phyloP scores from a whole-genome alignment of 179 eudicot genomes.

The Beta lomatogona region DNA sequence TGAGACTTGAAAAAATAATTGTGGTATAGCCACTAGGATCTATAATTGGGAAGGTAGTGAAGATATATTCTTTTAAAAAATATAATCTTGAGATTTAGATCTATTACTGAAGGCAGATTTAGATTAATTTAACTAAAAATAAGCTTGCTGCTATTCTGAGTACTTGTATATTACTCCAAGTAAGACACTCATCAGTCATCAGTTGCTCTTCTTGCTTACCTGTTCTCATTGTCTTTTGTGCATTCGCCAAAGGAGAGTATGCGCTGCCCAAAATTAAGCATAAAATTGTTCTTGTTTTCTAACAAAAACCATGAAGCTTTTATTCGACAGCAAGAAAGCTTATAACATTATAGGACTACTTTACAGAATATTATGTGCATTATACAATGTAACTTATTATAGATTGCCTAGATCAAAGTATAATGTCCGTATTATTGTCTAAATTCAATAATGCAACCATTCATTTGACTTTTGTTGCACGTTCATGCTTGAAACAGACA shows the following conservation, averaged over 20 bases:
- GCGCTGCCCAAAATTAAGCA: constrained; percentile 11
- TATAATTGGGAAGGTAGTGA: not conserved
- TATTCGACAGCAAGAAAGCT: constrained; percentile 23
- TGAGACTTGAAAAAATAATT: not conserved
- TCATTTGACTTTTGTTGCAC: constrained; percentile 5
- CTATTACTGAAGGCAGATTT: constrained; percentile 18
- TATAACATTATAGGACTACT: not conserved
- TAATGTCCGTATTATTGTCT: constrained; percentile 11
- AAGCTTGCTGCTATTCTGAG: not conserved
- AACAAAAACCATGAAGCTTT: constrained; percentile 2
- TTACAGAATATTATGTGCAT: not conserved
- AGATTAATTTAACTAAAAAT: constrained; percentile 3
- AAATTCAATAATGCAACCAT: not conserved
- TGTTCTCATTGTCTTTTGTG: constrained; percentile 15
- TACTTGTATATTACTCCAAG: not conserved
- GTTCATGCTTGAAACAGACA: not conserved
- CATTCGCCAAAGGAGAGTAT: constrained; percentile 5
- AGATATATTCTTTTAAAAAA: not conserved
- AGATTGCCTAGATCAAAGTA: constrained; percentile 17
- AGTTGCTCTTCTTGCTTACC: constrained; percentile 14
- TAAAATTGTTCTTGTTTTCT: constrained; percentile 4
- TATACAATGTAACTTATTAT: constrained; percentile 3
- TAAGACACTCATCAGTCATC: constrained; percentile 19
- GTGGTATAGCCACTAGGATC: not conserved
- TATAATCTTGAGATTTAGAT: constrained; percentile 16